Conservation (phyloP, 345 rosid species). For the Boechera retrofracta region DNA sequence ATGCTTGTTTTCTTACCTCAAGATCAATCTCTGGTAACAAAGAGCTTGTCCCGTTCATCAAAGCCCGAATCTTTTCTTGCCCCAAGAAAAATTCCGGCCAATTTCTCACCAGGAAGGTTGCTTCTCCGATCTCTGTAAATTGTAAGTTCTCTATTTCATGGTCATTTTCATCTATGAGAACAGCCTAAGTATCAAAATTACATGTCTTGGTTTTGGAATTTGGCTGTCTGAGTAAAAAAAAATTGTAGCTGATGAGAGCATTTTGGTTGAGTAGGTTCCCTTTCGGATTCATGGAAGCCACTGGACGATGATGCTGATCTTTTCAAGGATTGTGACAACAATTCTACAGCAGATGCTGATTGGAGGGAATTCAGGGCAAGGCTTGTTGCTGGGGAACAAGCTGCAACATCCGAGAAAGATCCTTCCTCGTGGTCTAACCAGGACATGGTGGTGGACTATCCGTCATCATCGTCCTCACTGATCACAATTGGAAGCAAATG, state of each 20-base stretch:
- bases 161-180: not conserved
- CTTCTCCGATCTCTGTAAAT: constrained; percentile 49
- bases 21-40: constrained; percentile 57
- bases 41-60: constrained; percentile 53
- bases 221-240: not conserved
- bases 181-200: not conserved
- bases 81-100: constrained; percentile 49
- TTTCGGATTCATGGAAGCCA: constrained; percentile 52
- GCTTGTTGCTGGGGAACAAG: constrained; percentile 64
- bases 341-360: constrained; percentile 46
- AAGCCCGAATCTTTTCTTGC: constrained; percentile 48
- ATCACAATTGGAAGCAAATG: constrained; percentile 62
- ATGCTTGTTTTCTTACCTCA: constrained; percentile 72
- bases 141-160: constrained; percentile 51
- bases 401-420: constrained; percentile 40
- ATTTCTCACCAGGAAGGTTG: constrained; percentile 44
- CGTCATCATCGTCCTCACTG: constrained; percentile 38
- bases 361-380: constrained; percentile 88
- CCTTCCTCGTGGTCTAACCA: constrained; percentile 48
- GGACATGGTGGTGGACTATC: constrained; percentile 47
- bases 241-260: constrained; percentile 13
- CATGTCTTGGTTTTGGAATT: constrained; percentile 13
- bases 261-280: constrained; percentile 58
- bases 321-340: constrained; percentile 41
- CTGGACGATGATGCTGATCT: constrained; percentile 48